phyloP scores from a whole-genome alignment of 495 filamentous ascomycete species.

The Ramalina peruviana region DNA sequence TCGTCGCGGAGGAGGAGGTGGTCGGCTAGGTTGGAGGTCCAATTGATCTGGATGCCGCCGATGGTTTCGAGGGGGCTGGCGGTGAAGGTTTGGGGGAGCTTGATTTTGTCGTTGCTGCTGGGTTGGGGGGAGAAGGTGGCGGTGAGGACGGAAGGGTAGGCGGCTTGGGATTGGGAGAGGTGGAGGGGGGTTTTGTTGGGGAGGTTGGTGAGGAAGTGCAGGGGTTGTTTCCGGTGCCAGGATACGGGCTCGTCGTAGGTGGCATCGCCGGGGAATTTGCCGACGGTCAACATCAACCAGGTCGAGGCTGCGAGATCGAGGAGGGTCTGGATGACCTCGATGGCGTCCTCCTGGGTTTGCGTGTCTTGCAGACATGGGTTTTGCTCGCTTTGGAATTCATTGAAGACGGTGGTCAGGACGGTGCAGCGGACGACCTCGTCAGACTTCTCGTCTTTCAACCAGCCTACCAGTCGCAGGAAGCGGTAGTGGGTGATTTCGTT shows the following conservation, averaged over 20 bases:
- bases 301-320: conserved; percentile 2
- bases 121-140: not conserved
- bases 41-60: conserved; percentile 26
- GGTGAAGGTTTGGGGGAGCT: conserved; percentile 7
- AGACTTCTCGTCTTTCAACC: not conserved
- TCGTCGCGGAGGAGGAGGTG: conserved; percentile 31
- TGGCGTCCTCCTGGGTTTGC: not conserved
- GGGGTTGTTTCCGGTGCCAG: not conserved
- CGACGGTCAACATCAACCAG: conserved; percentile 8
- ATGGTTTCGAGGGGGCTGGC: conserved; percentile 17
- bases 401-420: not conserved
- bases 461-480: not conserved
- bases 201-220: not conserved
- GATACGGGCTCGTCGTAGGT: conserved; percentile 10
- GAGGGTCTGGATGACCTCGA: not conserved
- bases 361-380: not conserved
- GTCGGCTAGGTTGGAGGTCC: conserved; percentile 33
- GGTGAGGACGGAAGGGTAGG: not conserved
- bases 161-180: not conserved
- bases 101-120: conserved; percentile 4
- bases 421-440: no score
- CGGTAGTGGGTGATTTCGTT: conserved; percentile 2
- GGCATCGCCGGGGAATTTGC: conserved; percentile 5
- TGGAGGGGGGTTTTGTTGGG: not conserved
- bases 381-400: no score